Evolutionary conservation across 352 stramenopile genomes (phyloP), one percentile per base, ranked within the genome.

Genomic region (Phytopythium aichiense): DNA sequence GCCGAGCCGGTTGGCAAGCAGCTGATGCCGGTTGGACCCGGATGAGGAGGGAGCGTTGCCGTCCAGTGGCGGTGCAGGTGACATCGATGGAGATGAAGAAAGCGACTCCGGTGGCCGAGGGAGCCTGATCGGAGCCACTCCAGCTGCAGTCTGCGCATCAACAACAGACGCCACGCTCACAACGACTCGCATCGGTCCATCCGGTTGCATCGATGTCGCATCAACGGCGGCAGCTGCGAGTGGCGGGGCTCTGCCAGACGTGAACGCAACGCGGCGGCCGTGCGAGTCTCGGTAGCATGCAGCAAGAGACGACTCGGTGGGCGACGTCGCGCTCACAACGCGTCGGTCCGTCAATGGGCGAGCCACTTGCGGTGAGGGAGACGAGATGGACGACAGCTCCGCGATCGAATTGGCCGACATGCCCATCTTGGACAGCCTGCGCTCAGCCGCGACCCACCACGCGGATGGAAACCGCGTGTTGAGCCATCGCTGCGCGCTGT

Each of bases 1-100:
- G 9, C 77, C 79, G 7, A 90, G 54, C 15, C 78, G 72, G 57
- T 92, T 64, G 0, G 72, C 58, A 8, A 90, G 64, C n/a, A 84
- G 67, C 50, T 87, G 72, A 42, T 89, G 79, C 15, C 79, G 79
- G 70, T 69, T 87, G 30, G 67, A 74, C 1, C 72, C 74, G 0
- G 33, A 62, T 15, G 63, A 53, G 4, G 52, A 62, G 23, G 51
- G 8, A 2, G 65, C 2, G 20, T 15, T n/a, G 12, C 9, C 31
- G 12, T 46, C 23, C 22, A 38, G 7, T 33, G 52, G 52, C 43
- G 18, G 31, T 4, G n/a, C 18, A 22, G 23, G 22, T 5, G 8
- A 37, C 38, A 37, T 7, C 23, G 1, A 37, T 25, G n/a, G 7
- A 11, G 25, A 51, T 4, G 46, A 35, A 13, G n/a, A 30, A 30